These are phyloP conservation scores for Ustilago xerochloae DNA, from an alignment of 1,284 basidiomycete genomes.

Conservation along the genomic window DNA sequence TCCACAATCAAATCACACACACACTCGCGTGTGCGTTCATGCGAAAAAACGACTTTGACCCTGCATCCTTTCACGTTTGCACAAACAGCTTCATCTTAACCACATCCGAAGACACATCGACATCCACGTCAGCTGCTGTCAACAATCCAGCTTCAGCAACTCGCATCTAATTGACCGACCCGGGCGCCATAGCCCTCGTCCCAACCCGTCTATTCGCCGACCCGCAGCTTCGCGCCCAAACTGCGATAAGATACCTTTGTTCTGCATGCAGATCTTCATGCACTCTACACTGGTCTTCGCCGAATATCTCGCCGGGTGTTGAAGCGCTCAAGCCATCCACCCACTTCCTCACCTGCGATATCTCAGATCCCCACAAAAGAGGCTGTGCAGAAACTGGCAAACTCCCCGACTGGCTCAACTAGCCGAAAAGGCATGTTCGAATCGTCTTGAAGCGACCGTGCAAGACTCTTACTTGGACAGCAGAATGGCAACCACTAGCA, in stretches of 20 bases:
- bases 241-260: slow-evolving; percentile 7
- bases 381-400: not conserved
- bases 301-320: not conserved
- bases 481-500: not conserved
- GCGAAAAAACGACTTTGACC: not conserved
- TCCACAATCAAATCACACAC: not conserved
- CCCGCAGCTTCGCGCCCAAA: not conserved
- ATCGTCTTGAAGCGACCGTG: not conserved
- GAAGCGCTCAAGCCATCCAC: not conserved
- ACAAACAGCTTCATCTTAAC: not conserved
- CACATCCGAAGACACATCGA: too few relatives aligned
- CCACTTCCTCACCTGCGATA: not conserved
- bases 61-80: too few relatives aligned
- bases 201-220: not conserved
- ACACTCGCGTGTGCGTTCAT: not conserved
- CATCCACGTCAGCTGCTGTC: too few relatives aligned
- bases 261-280: slow-evolving; percentile 5
- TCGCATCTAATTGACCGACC: not conserved
- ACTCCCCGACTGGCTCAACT: too few relatives aligned
- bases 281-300: slow-evolving; percentile 2
- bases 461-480: not conserved
- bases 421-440: too few relatives aligned
- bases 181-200: not conserved
- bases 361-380: not conserved
- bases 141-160: too few relatives aligned